phyloP scores from a whole-genome alignment of 1,284 basidiomycete genomes.

The Wallemia mellicola region DNA sequence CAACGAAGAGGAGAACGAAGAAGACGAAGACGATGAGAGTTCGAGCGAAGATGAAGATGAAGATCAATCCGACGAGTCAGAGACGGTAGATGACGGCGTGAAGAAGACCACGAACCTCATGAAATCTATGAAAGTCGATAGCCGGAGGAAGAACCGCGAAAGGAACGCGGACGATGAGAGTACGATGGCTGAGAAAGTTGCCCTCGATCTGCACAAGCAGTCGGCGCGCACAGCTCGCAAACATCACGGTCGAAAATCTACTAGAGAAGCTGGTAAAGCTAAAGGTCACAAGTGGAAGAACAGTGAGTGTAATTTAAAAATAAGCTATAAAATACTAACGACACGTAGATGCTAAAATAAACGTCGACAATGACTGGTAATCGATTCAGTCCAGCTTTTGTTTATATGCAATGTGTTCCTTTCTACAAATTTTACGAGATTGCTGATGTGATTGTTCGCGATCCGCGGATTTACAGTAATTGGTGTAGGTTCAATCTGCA shows the following conservation, averaged over 20 bases:
- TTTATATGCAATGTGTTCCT: neutral
- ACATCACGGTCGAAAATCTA: slow-evolving; percentile 36
- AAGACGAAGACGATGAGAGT: slow-evolving; percentile 5
- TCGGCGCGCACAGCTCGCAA: slow-evolving; percentile 35
- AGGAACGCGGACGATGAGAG: slow-evolving; percentile 7
- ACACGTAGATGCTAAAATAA: neutral
- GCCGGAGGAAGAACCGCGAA: slow-evolving; percentile 1
- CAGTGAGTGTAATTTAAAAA: slow-evolving; percentile 15
- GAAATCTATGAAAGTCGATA: slow-evolving; percentile 8
- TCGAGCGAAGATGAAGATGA: slow-evolving; percentile 1
- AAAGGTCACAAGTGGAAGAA: slow-evolving; percentile 62
- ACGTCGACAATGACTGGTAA: neutral
- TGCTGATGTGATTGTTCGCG: neutral
- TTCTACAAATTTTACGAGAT: neutral
- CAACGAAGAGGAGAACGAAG: slow-evolving; percentile 7
- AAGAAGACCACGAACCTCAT: slow-evolving; percentile 13
- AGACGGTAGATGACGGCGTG: slow-evolving; percentile 2
- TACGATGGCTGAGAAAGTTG: slow-evolving; percentile 25
- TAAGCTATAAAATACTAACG: too few relatives aligned
- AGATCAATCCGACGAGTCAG: slow-evolving; percentile 1
- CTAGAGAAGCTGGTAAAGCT: slow-evolving; percentile 32
- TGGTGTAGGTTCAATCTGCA: neutral
- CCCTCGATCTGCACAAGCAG: slow-evolving; percentile 29
- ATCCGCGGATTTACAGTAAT: neutral
- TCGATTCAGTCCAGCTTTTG: neutral